Evolutionary conservation across 371 early-diverging fungal species (phyloP).

Genomic region (Mortierella sp.): DNA sequence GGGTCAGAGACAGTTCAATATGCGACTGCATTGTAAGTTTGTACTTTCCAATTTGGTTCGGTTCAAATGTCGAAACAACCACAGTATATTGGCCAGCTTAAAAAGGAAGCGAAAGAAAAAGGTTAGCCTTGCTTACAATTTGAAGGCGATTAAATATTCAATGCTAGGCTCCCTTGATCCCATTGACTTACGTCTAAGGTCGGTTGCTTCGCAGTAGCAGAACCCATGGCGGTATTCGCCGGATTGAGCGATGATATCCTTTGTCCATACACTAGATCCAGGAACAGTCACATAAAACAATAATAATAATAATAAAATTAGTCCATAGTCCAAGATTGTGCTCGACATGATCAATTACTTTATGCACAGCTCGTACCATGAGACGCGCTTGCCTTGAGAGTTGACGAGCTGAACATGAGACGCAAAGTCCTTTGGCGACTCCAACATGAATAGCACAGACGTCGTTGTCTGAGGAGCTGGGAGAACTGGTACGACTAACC

Average conservation of each 20-base stretch:
- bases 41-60: constrained; percentile 77
- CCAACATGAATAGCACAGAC: constrained; percentile 68
- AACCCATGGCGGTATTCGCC: constrained; percentile 80
- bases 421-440: constrained; percentile 75
- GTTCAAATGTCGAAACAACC: constrained; percentile 83
- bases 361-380: constrained; percentile 57
- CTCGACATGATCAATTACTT: neutral
- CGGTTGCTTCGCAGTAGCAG: constrained; percentile 75
- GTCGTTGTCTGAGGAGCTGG: constrained; percentile 38
- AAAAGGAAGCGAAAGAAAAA: neutral
- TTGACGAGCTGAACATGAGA: constrained; percentile 78
- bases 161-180: neutral
- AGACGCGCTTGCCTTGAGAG: constrained; percentile 75
- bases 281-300: neutral
- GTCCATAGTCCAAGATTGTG: neutral
- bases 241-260: constrained; percentile 77
- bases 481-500: constrained; percentile 64
- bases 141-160: neutral
- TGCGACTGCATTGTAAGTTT: constrained; percentile 73
- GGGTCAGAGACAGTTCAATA: constrained; percentile 58
- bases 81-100: constrained; percentile 81
- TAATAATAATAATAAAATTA: neutral
- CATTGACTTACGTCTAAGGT: constrained; percentile 61
- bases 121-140: neutral
- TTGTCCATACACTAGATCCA: constrained; percentile 68